A percentile compares a stretch with the other conserved stretches of the same genome.
Conservation (phyloP, 2,329 filamentous ascomycete species). For the Colletotrichum sp. region DNA sequence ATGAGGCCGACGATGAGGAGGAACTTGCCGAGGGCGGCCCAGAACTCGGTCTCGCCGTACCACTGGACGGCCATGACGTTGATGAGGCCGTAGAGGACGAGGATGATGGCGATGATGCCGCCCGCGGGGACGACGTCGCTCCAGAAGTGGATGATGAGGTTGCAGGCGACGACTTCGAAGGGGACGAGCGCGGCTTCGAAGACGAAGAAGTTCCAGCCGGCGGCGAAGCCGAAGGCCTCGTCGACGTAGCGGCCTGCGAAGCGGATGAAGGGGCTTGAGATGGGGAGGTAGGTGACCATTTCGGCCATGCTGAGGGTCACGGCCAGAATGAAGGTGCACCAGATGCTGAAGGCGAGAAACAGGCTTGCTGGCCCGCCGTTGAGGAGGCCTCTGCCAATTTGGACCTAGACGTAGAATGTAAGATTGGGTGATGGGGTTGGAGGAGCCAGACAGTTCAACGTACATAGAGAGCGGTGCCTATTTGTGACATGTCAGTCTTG, state of each 20-base stretch:
- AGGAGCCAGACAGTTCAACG: neutral
- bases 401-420: conserved; percentile 37
- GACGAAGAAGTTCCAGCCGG: conserved; percentile 77
- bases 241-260: conserved; percentile 79
- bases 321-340: conserved; percentile 65
- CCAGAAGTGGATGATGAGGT: conserved; percentile 68
- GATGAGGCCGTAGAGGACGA: conserved; percentile 54
- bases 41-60: conserved; percentile 81
- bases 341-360: conserved; percentile 64
- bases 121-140: conserved; percentile 62
- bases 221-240: conserved; percentile 74
- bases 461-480: conserved; percentile 19
- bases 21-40: conserved; percentile 73
- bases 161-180: conserved; percentile 70
- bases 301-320: conserved; percentile 70
- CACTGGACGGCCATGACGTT: conserved; percentile 76
- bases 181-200: conserved; percentile 72
- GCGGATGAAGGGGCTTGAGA: conserved; percentile 79
- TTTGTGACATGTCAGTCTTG: neutral
- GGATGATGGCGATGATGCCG: conserved; percentile 62
- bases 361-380: conserved; percentile 63
- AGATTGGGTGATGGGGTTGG: conserved; percentile 1
- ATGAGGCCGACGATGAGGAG: conserved; percentile 74
- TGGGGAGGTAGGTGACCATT: conserved; percentile 78
- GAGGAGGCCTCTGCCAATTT: conserved; percentile 62